Evolutionary conservation across 768 basidiomycete genomes (phyloP), one percentile per base, ranked within the genome.

Genomic region (Pleurotus djamor): DNA sequence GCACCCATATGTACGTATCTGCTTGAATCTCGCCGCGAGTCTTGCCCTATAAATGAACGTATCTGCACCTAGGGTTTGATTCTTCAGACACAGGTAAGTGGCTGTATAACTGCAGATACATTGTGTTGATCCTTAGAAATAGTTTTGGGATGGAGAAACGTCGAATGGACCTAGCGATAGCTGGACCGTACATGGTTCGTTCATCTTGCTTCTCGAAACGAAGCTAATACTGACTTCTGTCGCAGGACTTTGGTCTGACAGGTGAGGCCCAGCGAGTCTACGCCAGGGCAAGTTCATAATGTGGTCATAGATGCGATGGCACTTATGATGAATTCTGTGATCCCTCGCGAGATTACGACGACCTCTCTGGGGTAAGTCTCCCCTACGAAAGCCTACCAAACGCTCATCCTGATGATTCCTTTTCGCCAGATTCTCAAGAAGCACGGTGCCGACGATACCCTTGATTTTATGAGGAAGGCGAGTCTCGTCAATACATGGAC

Each of bases 151-250:
- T 58, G 81, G 77, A 1, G 61, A 78, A 33, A 76, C 81, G 0
- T 52, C 74, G 8, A 78, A 76, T 10, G 84, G 85, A 7, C 85
- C 85, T 5, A 65, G 65, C 2, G 63, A 83, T 61, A 79, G 79
- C 64, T 87, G 85, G 83, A 86, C 83, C 1, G 81, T 85, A 59
- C 84, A 84, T 52, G 82, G 84, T 82, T 55, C 52, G 76, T 65
- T 9, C 10, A 32, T 33, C 32, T 35, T 35, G 13, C 7, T 47
- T 47, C 41, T 14, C 44, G 48, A 21, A 7, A 14, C 14, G 14
- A 45, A 44, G 17, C 4, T 43, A 3, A 51, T 65, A 21, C 62
- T 41, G 32, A 49, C 61, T 17, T 16, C 33, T 34, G 33, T 10
- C 62, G 10, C 59, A 79, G 83, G 83, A 51, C 69, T 83, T 45